Conservation (phyloP, 345 rosid genomes). For the Gossypioides kirkii region DNA sequence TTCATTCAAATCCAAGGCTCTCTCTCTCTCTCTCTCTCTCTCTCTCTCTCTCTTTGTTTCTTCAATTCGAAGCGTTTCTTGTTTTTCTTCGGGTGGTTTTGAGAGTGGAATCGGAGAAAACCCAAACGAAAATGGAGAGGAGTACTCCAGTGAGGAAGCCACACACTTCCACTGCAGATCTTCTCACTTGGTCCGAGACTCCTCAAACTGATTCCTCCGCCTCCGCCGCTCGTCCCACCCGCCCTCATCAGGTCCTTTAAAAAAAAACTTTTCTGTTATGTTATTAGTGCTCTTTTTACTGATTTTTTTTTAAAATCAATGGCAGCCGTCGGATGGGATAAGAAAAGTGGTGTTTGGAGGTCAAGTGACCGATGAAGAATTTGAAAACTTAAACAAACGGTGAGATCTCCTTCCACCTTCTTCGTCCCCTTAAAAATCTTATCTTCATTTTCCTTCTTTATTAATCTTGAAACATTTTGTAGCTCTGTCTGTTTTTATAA, state of each 20-base stretch:
- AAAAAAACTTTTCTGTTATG: background rate
- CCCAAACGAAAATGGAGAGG: conserved; percentile 51
- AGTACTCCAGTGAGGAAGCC: conserved; percentile 75
- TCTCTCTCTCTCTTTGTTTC: background rate
- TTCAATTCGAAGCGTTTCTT: background rate
- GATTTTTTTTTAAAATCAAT: conserved; percentile 12
- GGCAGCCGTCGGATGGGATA: conserved; percentile 93
- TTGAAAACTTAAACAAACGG: conserved; percentile 82
- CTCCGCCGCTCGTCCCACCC: conserved; percentile 59
- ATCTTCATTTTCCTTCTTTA: background rate
- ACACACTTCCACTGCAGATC: conserved; percentile 83
- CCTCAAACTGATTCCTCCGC: conserved; percentile 42
- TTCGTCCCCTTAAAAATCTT: background rate
- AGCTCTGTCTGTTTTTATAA: background rate
- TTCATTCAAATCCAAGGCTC: background rate
- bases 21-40: too few species aligned
- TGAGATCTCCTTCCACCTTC: conserved; percentile 36
- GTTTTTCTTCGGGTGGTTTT: background rate
- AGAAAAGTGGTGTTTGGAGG: conserved; percentile 97
- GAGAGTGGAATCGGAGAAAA: background rate
- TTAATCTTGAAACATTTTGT: background rate
- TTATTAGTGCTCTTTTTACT: conserved; percentile 7
- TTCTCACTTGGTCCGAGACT: conserved; percentile 74
- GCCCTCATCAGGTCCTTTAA: conserved; percentile 58
- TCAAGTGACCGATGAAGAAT: conserved; percentile 93